Evolutionary conservation across 2,329 filamentous ascomycete genomes (phyloP), one percentile per base, ranked within the genome.

Genomic region (Scolecobasidium constrictum): DNA sequence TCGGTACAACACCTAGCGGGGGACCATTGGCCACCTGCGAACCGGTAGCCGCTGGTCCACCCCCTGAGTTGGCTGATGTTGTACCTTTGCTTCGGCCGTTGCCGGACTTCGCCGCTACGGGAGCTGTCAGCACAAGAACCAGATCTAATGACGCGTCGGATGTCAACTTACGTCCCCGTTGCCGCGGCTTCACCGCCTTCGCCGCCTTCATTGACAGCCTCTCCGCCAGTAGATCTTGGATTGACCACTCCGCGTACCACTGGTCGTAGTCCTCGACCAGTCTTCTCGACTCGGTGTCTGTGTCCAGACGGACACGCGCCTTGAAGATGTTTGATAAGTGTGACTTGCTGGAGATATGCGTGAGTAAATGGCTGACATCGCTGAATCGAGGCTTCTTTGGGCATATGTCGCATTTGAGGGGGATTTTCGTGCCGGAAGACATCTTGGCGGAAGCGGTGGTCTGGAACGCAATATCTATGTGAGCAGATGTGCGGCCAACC

Each of bases 341-440:
- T n/a, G 83, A 83, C 59, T 95, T 95, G 49, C 88, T 95, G 46
- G 83, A 78, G 48, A 95, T 77, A 57, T 96, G 90, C 11, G 90
- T 96, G 56, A 96, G 75, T 28, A 95, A 70, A 61, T 95, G 90
- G 23, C 88, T 94, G 35, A 87, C 71, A 61, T 96, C 90, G 44
- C 86, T 94, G 64, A 95, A 95, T 21, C 65, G 75, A 31, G 86
- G 85, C 47, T 73, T 74, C 51, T 81, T 85, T 26, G 83, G 81
- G 59, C 90, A 96, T 51, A 94, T 81, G 55, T 72, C 79, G 75
- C 90, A 96, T 52, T 77, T 66, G 38, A 95, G 76, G 44, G 83
- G 78, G 46, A 87, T 80, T 38, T n/a, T 31, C 9, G 9, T 7
- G n/a, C 50, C 54, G 50, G 53, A 49, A 46, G 61, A 56, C 61